phyloP scores from a whole-genome alignment of 192 early-diverging fungal species.

The Diversispora eburnea region DNA sequence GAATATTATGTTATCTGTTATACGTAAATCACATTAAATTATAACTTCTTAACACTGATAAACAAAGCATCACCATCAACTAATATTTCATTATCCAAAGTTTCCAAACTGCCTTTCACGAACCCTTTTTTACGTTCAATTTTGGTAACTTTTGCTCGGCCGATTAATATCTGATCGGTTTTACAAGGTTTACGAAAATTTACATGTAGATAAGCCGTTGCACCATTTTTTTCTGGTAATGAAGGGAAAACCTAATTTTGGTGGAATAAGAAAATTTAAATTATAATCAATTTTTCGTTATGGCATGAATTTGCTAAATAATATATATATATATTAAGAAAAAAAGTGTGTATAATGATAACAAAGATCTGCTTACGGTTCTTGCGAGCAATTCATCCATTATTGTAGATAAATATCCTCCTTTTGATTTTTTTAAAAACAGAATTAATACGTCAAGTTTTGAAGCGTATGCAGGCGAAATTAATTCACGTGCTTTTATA shows the following conservation, averaged over 20 bases:
- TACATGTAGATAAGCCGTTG: constrained; percentile 74
- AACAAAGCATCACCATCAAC: constrained; percentile 68
- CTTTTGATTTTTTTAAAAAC: not conserved
- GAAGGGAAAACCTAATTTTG: constrained; percentile 45
- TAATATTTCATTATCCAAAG: constrained; percentile 34
- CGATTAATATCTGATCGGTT: constrained; percentile 58
- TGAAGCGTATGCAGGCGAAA: no score
- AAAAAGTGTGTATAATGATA: not conserved
- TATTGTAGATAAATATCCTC: constrained; percentile 27
- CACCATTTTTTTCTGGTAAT: constrained; percentile 64
- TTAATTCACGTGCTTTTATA: not conserved
- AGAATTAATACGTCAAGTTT: not conserved
- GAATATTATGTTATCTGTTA: no score
- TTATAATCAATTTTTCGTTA: not conserved
- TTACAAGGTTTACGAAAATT: constrained; percentile 67
- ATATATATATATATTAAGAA: not conserved
- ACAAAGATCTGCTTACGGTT: constrained; percentile 26
- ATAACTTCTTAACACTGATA: constrained; percentile 50
- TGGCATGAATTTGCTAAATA: not conserved
- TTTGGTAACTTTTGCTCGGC: constrained; percentile 48
- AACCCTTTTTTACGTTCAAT: constrained; percentile 69
- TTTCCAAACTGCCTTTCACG: constrained; percentile 60
- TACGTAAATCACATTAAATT: no score
- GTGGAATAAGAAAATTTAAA: not conserved
- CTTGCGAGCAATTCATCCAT: constrained; percentile 52